A percentile compares a stretch with the other conserved stretches of the same genome.
phyloP scores from a whole-genome alignment of 495 filamentous ascomycete species.

The Penicillium longicatenatum region DNA sequence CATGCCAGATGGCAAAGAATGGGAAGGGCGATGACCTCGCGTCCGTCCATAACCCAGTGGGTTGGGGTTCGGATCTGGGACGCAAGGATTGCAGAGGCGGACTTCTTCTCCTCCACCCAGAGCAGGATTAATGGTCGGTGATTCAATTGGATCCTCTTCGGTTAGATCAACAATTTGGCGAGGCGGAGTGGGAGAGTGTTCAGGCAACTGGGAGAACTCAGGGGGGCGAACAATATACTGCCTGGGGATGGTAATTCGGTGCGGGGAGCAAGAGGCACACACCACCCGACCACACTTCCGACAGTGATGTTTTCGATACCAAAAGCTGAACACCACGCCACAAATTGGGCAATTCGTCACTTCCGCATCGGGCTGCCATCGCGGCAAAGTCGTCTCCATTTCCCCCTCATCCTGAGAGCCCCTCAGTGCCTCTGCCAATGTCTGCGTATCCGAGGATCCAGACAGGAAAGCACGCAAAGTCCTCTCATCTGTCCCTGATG shows the following conservation, averaged over 20 bases:
- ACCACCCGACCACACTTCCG: slow-evolving; percentile 97
- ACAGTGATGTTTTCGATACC: slow-evolving; percentile 90
- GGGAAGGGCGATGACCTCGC: slow-evolving; percentile 25
- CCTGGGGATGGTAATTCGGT: slow-evolving; percentile 90
- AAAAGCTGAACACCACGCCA: slow-evolving; percentile 73
- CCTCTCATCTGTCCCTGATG: slow-evolving; percentile 4
- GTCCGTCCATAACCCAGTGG: slow-evolving; percentile 47
- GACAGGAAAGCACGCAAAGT: slow-evolving; percentile 3
- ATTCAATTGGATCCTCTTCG: slow-evolving; percentile 31
- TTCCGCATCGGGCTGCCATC: slow-evolving; percentile 69
- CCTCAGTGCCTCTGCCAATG: background rate
- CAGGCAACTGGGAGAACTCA: slow-evolving; percentile 27
- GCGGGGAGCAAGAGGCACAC: slow-evolving; percentile 87
- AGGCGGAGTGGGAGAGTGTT: slow-evolving; percentile 20
- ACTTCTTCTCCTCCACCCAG: slow-evolving; percentile 84
- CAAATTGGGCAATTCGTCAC: slow-evolving; percentile 84
- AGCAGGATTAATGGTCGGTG: slow-evolving; percentile 47
- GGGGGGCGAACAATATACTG: slow-evolving; percentile 91
- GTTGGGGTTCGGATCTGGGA: slow-evolving; percentile 84
- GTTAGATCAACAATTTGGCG: slow-evolving; percentile 45
- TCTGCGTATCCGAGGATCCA: background rate
- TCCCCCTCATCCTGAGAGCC: background rate
- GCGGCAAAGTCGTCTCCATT: slow-evolving; percentile 6
- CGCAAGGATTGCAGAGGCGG: slow-evolving; percentile 90
- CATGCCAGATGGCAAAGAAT: slow-evolving; percentile 29